phyloP scores from a whole-genome alignment of 2,329 filamentous ascomycete species.

The Thermochaetoides dissita region DNA sequence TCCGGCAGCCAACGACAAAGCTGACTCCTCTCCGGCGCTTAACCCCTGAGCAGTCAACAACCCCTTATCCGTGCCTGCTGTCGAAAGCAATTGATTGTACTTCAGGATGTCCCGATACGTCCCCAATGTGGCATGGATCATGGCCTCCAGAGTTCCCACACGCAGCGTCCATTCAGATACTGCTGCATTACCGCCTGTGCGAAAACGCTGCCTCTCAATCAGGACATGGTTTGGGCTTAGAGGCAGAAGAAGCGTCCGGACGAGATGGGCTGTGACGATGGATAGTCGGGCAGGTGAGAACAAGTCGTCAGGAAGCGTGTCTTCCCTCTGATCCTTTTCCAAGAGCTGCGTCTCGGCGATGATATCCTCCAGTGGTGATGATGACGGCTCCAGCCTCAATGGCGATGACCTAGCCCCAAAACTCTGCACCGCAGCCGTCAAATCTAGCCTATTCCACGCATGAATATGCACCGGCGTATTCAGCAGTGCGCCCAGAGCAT shows the following conservation, averaged over 20 bases:
- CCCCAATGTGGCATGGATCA: conserved; percentile 58
- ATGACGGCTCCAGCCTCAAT: conserved; percentile 1
- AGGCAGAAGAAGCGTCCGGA: conserved; percentile 25
- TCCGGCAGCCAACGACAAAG: too few relatives aligned
- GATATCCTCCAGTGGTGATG: conserved; percentile 8
- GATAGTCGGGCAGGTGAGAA: conserved; percentile 25
- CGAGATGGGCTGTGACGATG: conserved; percentile 19
- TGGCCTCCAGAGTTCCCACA: conserved; percentile 70
- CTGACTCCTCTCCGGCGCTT: conserved; percentile 10
- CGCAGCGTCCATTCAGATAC: conserved; percentile 73
- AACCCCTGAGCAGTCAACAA: conserved; percentile 20
- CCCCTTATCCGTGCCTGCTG: conserved; percentile 17
- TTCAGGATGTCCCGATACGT: conserved; percentile 19
- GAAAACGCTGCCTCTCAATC: conserved; percentile 49
- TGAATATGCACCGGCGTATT: too few relatives aligned
- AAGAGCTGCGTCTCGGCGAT: background rate
- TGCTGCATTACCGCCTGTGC: conserved; percentile 47
- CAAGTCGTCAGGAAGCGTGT: background rate
- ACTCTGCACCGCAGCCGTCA: too few relatives aligned
- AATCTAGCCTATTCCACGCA: too few relatives aligned
- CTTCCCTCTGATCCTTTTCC: background rate
- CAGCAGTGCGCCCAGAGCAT: too few relatives aligned
- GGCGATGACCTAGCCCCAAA: too few relatives aligned
- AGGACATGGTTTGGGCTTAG: conserved; percentile 54
- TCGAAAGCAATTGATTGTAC: too few relatives aligned